Evolutionary conservation across 2,329 filamentous ascomycete genomes (phyloP).

Genomic region (Blastomyces silverae): DNA sequence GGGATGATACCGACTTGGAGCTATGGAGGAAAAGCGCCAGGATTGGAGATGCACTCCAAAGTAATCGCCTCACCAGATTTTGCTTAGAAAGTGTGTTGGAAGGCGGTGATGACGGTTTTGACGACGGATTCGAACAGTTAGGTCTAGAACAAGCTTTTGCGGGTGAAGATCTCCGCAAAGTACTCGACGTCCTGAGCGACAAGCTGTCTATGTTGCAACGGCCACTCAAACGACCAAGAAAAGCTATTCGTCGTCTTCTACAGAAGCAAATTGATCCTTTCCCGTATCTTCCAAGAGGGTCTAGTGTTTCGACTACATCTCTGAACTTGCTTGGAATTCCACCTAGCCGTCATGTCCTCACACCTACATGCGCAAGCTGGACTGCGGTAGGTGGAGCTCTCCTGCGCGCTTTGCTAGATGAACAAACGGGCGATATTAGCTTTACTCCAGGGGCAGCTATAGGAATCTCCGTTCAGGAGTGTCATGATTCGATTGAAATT

Average conservation of each 20-base stretch:
- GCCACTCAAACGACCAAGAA: slow-evolving; percentile 46
- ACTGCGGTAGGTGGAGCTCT: slow-evolving; percentile 46
- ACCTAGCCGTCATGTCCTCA: slow-evolving; percentile 37
- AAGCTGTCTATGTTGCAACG: slow-evolving; percentile 49
- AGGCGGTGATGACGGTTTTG: slow-evolving; percentile 52
- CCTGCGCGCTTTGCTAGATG: slow-evolving; percentile 38
- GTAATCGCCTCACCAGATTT: slow-evolving; percentile 53
- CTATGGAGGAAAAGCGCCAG: slow-evolving; percentile 57
- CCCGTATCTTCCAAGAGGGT: slow-evolving; percentile 36
- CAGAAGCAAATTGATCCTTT: slow-evolving; percentile 51
- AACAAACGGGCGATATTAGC: slow-evolving; percentile 31
- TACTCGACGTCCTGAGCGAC: slow-evolving; percentile 49
- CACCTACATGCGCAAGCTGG: slow-evolving; percentile 38
- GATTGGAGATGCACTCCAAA: slow-evolving; percentile 52
- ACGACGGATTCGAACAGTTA: slow-evolving; percentile 50
- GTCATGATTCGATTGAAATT: slow-evolving; percentile 21
- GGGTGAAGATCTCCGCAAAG: slow-evolving; percentile 44
- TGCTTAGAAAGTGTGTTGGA: slow-evolving; percentile 59
- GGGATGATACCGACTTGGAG: slow-evolving; percentile 58
- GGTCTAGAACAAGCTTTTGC: slow-evolving; percentile 52
- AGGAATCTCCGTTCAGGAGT: slow-evolving; percentile 37
- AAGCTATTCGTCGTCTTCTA: slow-evolving; percentile 48
- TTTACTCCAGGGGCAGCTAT: slow-evolving; percentile 37
- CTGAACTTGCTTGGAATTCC: slow-evolving; percentile 34
- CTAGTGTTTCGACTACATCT: background rate